Conservation (phyloP, 2,329 filamentous ascomycete species). For the Epichloe uncinata region DNA sequence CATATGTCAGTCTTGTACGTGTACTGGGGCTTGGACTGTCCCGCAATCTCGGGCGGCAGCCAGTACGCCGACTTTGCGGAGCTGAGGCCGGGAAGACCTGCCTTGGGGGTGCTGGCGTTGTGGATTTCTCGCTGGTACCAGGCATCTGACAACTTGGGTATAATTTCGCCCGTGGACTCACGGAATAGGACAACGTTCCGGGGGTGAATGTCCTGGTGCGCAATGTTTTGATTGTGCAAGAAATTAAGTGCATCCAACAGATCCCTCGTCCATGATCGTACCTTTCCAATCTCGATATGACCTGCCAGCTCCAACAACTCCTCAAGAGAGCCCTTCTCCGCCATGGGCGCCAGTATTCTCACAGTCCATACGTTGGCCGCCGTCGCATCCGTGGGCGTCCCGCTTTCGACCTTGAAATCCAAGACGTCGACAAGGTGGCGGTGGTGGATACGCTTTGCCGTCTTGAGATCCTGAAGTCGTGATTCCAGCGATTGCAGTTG, state of each 20-base stretch:
- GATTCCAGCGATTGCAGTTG: slow-evolving; percentile 65
- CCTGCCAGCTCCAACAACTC: slow-evolving; percentile 73
- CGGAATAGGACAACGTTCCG: slow-evolving; percentile 68
- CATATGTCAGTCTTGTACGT: slow-evolving; percentile 81
- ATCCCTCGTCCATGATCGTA: slow-evolving; percentile 83
- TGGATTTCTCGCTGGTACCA: slow-evolving; percentile 58
- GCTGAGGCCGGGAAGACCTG: slow-evolving; percentile 37
- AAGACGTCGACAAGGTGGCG: slow-evolving; percentile 66
- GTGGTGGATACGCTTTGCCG: slow-evolving; percentile 60
- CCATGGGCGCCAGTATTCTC: slow-evolving; percentile 60
- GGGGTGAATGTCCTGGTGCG: slow-evolving; percentile 71
- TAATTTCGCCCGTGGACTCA: slow-evolving; percentile 52
- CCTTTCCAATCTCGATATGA: slow-evolving; percentile 57
- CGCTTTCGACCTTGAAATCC: slow-evolving; percentile 65
- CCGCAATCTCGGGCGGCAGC: slow-evolving; percentile 65
- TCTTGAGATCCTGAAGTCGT: slow-evolving; percentile 61
- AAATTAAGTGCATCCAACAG: slow-evolving; percentile 80
- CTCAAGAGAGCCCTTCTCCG: slow-evolving; percentile 69
- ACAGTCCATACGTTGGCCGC: slow-evolving; percentile 49
- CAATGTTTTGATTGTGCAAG: slow-evolving; percentile 70
- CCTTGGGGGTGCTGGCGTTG: slow-evolving; percentile 39
- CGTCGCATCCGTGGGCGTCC: slow-evolving; percentile 25
- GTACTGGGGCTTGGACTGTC: slow-evolving; percentile 46
- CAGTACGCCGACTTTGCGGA: slow-evolving; percentile 68
- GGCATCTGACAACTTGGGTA: slow-evolving; percentile 62